Evolutionary conservation across 257 asterid genomes (phyloP), one percentile per base, ranked within the genome.

Genomic region (Salvia miltiorrhiza): DNA sequence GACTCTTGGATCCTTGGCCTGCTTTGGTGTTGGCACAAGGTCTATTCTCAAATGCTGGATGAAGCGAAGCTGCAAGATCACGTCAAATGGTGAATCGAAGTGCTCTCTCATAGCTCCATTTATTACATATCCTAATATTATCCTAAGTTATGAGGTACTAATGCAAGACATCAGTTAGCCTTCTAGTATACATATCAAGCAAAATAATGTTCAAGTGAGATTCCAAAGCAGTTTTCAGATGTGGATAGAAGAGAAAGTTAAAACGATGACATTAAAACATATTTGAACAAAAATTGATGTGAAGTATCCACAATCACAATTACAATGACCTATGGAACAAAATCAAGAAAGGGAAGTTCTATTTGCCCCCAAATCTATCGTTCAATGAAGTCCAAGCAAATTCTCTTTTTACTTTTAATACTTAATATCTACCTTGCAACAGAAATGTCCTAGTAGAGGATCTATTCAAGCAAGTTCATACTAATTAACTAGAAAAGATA

Each of bases 1-100:
- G 35, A 48, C 7, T 40, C 14, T 37, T 56, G 11, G 52, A 30
- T 71, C 40, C 57, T 57, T 71, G 33, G 72, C 37, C 37, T 16
- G 75, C 65, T 74, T 62, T 37, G 44, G 67, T 9, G 79, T 26
- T 48, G 86, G 73, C 44, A 81, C 45, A 61, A 53, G 76, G 48
- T 81, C 88, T 14, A 76, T 45, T 10, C 78, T 80, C 81, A 80
- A 59, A 65, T 86, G 82, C 80, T 73, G 86, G 75, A 78, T 63
- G 79, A 86, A 86, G 19, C 67, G 76, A 78, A 86, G 86, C 92
- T 86, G 89, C 75, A 76, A 28, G 49, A 69, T 59, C 45, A 26
- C 9, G 14, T 37, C 48, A 44, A 30, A 39, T 17, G 37, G 54
- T 19, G 9, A 19, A 40, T 32, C 6, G 5, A 26, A 49, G 17